Evolutionary conservation across 2,329 filamentous ascomycete genomes (phyloP).

Genomic region (Magnaporthiopsis rhizophila): DNA sequence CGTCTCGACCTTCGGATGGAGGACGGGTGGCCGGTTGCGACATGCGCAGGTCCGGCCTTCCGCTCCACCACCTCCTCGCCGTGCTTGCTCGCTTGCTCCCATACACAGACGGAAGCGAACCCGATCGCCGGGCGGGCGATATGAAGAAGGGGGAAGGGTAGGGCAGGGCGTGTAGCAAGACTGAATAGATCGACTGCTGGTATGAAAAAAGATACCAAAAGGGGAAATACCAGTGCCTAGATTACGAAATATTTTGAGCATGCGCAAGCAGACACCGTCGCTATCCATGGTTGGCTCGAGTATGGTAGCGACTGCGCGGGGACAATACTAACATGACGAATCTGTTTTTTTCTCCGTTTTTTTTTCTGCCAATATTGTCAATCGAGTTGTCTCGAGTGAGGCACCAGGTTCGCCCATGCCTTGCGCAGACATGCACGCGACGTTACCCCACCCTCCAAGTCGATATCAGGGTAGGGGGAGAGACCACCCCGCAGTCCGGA

Average conservation of each 20-base stretch:
- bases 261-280: not conserved
- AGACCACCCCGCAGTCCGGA: not conserved
- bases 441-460: not conserved
- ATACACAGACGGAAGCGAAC: not conserved
- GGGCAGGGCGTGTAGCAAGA: not conserved
- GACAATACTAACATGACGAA: not conserved
- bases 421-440: not conserved
- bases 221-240: not conserved
- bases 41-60: not conserved
- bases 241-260: not conserved
- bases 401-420: not conserved
- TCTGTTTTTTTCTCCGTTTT: no score
- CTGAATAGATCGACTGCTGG: not conserved
- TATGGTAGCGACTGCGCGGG: no score
- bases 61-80: not conserved
- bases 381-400: not conserved
- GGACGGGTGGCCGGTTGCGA: not conserved
- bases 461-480: not conserved
- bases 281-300: not conserved
- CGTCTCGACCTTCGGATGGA: not conserved
- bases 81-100: not conserved
- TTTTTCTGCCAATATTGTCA: not conserved
- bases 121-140: not conserved
- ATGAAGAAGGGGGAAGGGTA: not conserved
- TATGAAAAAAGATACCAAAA: not conserved